Conservation (phyloP, 257 asterid species). For the Plectranthus barbatus region DNA sequence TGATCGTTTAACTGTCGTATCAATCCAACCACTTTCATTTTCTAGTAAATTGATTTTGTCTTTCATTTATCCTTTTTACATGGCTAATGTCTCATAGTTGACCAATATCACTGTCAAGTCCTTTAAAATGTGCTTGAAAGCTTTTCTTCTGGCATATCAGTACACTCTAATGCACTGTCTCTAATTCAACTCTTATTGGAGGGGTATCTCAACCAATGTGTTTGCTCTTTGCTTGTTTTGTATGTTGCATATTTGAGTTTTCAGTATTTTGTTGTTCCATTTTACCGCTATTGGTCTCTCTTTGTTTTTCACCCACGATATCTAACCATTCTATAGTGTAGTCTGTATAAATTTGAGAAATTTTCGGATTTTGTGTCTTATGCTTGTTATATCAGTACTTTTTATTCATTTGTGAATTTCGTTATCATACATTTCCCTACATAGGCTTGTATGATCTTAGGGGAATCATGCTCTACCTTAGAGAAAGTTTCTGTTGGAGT, state of each 20-base stretch:
- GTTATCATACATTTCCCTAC: not conserved
- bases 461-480: not conserved
- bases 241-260: not conserved
- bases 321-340: not conserved
- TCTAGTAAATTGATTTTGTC: no score
- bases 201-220: not conserved
- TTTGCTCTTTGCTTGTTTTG: not conserved
- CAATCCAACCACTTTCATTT: no score
- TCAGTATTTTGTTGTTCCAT: not conserved
- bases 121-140: not conserved
- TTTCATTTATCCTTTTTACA: not conserved
- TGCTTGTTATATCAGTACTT: not conserved
- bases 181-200: not conserved
- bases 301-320: not conserved
- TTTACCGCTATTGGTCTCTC: not conserved
- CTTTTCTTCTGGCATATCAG: not conserved
- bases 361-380: not conserved
- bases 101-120: not conserved
- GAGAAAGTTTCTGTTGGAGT: not conserved
- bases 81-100: not conserved
- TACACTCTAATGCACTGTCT: not conserved
- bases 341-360: not conserved
- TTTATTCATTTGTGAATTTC: not conserved
- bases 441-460: not conserved
- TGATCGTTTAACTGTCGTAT: conserved; percentile 5